Conservation (phyloP, 768 basidiomycete species). For the Pilatotrama ljubarskyi region DNA sequence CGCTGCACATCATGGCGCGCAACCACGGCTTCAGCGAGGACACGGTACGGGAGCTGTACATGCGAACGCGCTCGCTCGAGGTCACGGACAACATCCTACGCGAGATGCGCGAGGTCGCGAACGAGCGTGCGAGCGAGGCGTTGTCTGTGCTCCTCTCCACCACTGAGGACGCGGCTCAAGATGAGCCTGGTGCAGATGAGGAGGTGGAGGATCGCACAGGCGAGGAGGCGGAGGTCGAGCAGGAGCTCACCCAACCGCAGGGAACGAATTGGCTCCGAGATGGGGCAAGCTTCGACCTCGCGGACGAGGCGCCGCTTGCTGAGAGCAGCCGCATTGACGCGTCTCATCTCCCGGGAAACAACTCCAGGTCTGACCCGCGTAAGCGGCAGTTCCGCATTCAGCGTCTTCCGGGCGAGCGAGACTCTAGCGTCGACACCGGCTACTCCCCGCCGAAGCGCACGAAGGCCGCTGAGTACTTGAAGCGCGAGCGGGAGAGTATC, state of each 20-base stretch:
- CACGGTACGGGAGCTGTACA: conserved; percentile 43
- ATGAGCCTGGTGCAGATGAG: not conserved
- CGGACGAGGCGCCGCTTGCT: conserved; percentile 2
- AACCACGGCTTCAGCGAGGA: conserved; percentile 46
- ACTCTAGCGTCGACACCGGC: not conserved
- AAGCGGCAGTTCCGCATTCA: conserved; percentile 7
- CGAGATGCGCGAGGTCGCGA: conserved; percentile 41
- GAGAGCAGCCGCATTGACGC: conserved; percentile 16
- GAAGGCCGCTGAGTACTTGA: conserved; percentile 23
- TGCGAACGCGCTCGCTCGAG: conserved; percentile 35
- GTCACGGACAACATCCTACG: conserved; percentile 41
- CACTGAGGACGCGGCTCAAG: not conserved
- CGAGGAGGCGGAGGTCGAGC: conserved; percentile 14
- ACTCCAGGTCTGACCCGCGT: not conserved
- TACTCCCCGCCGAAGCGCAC: conserved; percentile 30
- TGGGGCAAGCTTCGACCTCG: not conserved
- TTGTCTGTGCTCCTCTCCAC: not conserved
- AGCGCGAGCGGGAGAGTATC: conserved; percentile 18
- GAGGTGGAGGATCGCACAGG: not conserved
- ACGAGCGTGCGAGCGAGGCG: conserved; percentile 21
- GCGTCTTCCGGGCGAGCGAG: conserved; percentile 4
- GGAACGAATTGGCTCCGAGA: not conserved
- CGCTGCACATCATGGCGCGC: conserved; percentile 42
- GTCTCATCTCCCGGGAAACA: not conserved
- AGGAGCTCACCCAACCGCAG: conserved; percentile 1